Evolutionary conservation across 495 filamentous ascomycete species (phyloP).

Genomic region (Aspergillus ellipticus): DNA sequence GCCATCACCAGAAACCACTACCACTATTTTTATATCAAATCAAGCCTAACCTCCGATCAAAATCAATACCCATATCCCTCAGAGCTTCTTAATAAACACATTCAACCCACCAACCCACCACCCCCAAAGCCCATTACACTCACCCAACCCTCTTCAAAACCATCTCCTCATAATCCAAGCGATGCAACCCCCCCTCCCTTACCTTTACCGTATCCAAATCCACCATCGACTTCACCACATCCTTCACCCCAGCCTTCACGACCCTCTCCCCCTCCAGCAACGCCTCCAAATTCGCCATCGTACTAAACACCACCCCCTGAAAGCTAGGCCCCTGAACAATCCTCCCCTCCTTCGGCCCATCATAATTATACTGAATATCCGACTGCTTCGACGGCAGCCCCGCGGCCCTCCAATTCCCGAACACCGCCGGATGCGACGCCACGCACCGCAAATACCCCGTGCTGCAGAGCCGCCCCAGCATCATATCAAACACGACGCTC

Average conservation of each 20-base stretch:
- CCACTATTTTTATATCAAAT: too few species aligned
- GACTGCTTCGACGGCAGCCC: conserved; percentile 8
- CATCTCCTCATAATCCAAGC: background rate
- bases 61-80: too few species aligned
- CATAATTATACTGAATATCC: conserved; percentile 9
- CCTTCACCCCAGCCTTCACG: background rate
- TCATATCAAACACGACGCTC: conserved; percentile 6
- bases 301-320: background rate
- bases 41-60: too few species aligned
- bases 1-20: too few species aligned
- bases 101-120: too few species aligned
- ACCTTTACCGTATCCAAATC: background rate
- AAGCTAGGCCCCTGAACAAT: background rate
- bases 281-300: background rate
- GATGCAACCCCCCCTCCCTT: background rate
- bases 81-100: too few species aligned
- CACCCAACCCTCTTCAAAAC: background rate
- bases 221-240: background rate
- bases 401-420: background rate
- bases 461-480: conserved; percentile 6
- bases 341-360: background rate
- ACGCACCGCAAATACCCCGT: conserved; percentile 14
- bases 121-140: background rate
- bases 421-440: conserved; percentile 10
- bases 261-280: background rate